These are phyloP conservation scores for Phytophthora citricola DNA, from an alignment of 352 stramenopile species.

Conservation along the genomic window DNA sequence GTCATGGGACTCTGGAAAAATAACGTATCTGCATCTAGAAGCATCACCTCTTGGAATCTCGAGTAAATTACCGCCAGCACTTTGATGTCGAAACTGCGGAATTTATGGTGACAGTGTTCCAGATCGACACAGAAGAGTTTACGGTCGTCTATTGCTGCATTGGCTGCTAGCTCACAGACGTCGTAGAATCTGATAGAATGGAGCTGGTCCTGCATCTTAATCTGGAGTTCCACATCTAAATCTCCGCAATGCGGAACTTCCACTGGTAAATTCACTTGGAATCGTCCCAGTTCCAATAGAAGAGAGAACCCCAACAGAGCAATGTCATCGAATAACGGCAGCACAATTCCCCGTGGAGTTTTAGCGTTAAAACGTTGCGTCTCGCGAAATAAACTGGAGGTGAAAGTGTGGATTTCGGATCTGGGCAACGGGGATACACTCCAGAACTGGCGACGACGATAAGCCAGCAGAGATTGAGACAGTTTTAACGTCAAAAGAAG, in stretches of 20 bases:
- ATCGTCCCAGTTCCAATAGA: conserved; percentile 53
- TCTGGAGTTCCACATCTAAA: conserved; percentile 38
- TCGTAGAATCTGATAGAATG: conserved; percentile 51
- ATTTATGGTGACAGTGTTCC: conserved; percentile 49
- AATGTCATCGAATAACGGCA: conserved; percentile 65
- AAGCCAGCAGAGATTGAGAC: conserved; percentile 1
- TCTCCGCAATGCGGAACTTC: conserved; percentile 72
- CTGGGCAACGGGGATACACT: background rate
- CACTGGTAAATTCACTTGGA: conserved; percentile 54
- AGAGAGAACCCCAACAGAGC: conserved; percentile 62
- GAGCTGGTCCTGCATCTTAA: conserved; percentile 29
- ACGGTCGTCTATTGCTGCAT: conserved; percentile 5
- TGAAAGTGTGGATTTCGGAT: conserved; percentile 31
- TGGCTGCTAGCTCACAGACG: conserved; percentile 50
- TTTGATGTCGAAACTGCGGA: conserved; percentile 67
- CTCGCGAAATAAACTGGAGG: conserved; percentile 31
- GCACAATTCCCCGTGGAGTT: conserved; percentile 46
- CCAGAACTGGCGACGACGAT: conserved; percentile 15
- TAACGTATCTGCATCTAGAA: conserved; percentile 59
- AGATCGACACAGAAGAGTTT: conserved; percentile 54
- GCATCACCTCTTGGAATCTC: conserved; percentile 54
- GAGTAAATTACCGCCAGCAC: conserved; percentile 50
- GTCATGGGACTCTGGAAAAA: conserved; percentile 52
- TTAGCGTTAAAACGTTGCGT: conserved; percentile 21
- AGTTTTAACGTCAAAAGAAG: conserved; percentile 8